These are phyloP conservation scores for Vitis labrusca DNA, from an alignment of 164 flowering plant species.

Conservation along the genomic window DNA sequence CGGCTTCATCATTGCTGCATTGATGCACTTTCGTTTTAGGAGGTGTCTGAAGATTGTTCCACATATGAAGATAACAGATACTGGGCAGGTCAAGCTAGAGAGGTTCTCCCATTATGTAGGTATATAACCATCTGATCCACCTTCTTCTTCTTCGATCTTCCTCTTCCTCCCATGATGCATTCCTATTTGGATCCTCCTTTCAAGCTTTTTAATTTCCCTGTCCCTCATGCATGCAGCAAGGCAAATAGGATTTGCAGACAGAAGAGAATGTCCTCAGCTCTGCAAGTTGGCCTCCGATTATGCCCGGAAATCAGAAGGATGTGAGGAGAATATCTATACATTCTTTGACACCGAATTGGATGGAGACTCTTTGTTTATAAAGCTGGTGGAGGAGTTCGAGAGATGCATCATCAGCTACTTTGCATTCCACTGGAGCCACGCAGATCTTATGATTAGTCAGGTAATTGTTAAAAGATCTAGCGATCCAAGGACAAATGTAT, in stretches of 20 bases:
- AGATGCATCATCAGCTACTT: slow-evolving; percentile 26
- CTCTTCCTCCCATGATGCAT: too few relatives aligned
- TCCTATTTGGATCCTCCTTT: too few relatives aligned
- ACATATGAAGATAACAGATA: slow-evolving; percentile 9
- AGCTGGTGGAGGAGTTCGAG: slow-evolving; percentile 26
- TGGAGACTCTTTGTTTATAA: slow-evolving; percentile 18
- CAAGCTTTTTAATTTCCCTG: neutral
- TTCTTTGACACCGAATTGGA: slow-evolving; percentile 35
- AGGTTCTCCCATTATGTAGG: slow-evolving; percentile 52
- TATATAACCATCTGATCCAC: slow-evolving; percentile 8
- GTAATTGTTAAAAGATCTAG: slow-evolving; percentile 10
- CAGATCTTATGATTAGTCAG: slow-evolving; percentile 44
- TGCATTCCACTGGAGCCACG: slow-evolving; percentile 37
- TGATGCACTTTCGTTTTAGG: slow-evolving; percentile 23
- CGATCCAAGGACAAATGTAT: too few relatives aligned
- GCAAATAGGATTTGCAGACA: slow-evolving; percentile 47
- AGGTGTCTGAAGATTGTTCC: slow-evolving; percentile 36
- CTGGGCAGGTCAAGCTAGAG: slow-evolving; percentile 34
- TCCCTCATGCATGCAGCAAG: slow-evolving; percentile 28
- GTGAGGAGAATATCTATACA: slow-evolving; percentile 42
- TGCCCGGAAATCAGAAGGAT: slow-evolving; percentile 33
- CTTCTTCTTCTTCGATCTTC: too few relatives aligned
- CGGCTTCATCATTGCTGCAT: slow-evolving; percentile 37
- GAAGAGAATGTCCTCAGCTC: slow-evolving; percentile 35
- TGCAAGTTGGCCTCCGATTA: slow-evolving; percentile 49